Percentiles rank a stretch among this genome's conserved stretches.
Conservation (phyloP, 2,329 filamentous ascomycete species). For the Taxawa tesnikishii region DNA sequence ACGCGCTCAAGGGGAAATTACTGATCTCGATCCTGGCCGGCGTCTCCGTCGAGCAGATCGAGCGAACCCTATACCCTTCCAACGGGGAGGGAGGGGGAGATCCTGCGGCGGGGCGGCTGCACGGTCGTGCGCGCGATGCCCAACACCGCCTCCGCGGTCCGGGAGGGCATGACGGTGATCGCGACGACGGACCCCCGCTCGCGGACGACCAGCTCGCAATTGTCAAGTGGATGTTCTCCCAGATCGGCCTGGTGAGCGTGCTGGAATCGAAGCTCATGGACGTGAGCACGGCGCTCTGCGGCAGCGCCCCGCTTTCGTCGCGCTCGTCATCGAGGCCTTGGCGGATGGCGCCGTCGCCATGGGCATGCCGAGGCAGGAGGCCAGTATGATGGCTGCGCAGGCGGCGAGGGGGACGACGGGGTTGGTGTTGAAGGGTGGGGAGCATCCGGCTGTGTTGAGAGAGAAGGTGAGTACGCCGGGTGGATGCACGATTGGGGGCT, state of each 20-base stretch:
- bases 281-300: slow-evolving; percentile 60
- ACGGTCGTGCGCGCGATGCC: slow-evolving; percentile 70
- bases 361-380: slow-evolving; percentile 61
- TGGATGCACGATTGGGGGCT: slow-evolving; percentile 68
- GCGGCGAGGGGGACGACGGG: slow-evolving; percentile 63
- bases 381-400: slow-evolving; percentile 66
- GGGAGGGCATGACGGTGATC: slow-evolving; percentile 72
- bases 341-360: slow-evolving; percentile 69
- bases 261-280: slow-evolving; percentile 59
- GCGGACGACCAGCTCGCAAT: slow-evolving; percentile 40
- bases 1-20: slow-evolving; percentile 66
- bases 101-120: slow-evolving; percentile 38
- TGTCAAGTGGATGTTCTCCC: slow-evolving; percentile 65
- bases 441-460: slow-evolving; percentile 62
- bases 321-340: slow-evolving; percentile 61
- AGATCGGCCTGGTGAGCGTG: slow-evolving; percentile 58
- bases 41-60: slow-evolving; percentile 57
- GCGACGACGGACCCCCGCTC: slow-evolving; percentile 48
- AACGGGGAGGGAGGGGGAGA: slow-evolving; percentile 34
- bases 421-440: slow-evolving; percentile 55
- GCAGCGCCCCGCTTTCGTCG: slow-evolving; percentile 67
- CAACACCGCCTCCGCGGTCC: slow-evolving; percentile 67
- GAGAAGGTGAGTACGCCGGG: slow-evolving; percentile 70
- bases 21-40: slow-evolving; percentile 74
- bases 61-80: slow-evolving; percentile 48